phyloP scores from a whole-genome alignment of 2,329 filamentous ascomycete species.

The Fusarium solani-melongenae region DNA sequence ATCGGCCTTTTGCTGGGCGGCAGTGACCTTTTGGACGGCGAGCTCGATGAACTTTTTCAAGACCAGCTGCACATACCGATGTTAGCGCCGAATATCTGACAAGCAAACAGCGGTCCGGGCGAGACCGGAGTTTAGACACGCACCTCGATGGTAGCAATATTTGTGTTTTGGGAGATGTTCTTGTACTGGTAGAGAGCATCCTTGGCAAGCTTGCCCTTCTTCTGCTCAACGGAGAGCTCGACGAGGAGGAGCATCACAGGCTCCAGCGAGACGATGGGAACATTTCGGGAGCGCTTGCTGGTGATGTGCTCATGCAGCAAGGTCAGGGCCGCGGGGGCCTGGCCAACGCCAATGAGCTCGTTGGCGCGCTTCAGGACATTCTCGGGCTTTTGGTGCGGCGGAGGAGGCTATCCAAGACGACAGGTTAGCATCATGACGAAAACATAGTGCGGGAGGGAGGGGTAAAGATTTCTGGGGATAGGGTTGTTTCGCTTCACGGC shows the following conservation, averaged over 20 bases:
- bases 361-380: constrained; percentile 99
- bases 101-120: not conserved
- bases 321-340: constrained; percentile 90
- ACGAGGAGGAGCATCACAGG: constrained; percentile 98
- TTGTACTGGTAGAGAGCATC: constrained; percentile 99
- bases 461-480: constrained; percentile 38
- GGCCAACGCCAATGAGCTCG: constrained; percentile 97
- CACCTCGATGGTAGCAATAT: constrained; percentile 97
- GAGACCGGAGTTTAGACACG: constrained; percentile 28
- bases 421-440: constrained; percentile 43
- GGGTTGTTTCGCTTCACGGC: constrained; percentile 20
- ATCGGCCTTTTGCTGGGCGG: constrained; percentile 95
- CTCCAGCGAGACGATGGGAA: constrained; percentile 94
- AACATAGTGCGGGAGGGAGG: constrained; percentile 41
- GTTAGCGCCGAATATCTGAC: constrained; percentile 33
- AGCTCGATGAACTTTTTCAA: constrained; percentile 98
- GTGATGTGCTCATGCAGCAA: constrained; percentile 99
- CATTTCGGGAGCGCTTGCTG: constrained; percentile 97
- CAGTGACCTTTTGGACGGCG: constrained; percentile 94
- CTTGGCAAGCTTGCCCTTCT: constrained; percentile 98
- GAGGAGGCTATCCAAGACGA: constrained; percentile 76
- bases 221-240: constrained; percentile 94
- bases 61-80: constrained; percentile 70
- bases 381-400: constrained; percentile 96
- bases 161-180: constrained; percentile 99